Conservation (phyloP, 495 filamentous ascomycete genomes). For the Cercophora samala region DNA sequence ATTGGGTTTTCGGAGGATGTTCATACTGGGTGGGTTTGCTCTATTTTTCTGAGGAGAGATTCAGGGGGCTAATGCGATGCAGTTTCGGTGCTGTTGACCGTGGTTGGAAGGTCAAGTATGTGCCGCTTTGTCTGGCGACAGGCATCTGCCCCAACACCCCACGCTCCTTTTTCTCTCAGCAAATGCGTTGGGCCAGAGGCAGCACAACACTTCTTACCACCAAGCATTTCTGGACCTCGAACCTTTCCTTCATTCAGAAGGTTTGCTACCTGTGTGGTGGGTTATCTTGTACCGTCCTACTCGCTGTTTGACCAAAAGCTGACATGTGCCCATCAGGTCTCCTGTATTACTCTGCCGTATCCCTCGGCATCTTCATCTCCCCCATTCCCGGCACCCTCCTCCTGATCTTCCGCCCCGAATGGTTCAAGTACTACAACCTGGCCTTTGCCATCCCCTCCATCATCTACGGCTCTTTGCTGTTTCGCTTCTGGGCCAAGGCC, state of each 20-base stretch:
- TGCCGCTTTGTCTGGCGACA: slow-evolving; percentile 33
- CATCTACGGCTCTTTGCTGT: slow-evolving; percentile 31
- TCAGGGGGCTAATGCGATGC: neutral
- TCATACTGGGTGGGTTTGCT: slow-evolving; percentile 31
- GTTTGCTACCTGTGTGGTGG: slow-evolving; percentile 32
- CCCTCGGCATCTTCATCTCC: slow-evolving; percentile 36
- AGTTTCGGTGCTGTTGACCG: slow-evolving; percentile 35
- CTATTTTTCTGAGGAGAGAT: neutral
- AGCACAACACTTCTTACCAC: slow-evolving; percentile 34
- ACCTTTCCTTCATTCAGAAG: slow-evolving; percentile 34
- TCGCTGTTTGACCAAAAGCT: neutral
- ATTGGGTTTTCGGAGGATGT: slow-evolving; percentile 38
- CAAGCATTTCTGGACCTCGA: slow-evolving; percentile 33
- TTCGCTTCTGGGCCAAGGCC: slow-evolving; percentile 33
- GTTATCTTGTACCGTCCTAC: slow-evolving; percentile 10
- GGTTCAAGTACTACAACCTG: slow-evolving; percentile 38
- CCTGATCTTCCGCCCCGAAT: slow-evolving; percentile 30
- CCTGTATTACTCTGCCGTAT: slow-evolving; percentile 36
- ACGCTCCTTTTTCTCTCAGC: slow-evolving; percentile 35
- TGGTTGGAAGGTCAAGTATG: slow-evolving; percentile 37
- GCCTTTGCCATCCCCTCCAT: slow-evolving; percentile 36
- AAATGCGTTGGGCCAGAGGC: slow-evolving; percentile 37
- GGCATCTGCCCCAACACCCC: slow-evolving; percentile 37
- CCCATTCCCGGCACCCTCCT: slow-evolving; percentile 34
- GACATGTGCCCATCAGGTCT: slow-evolving; percentile 21